These are phyloP conservation scores for Phytophthora tubulina DNA, from an alignment of 352 stramenopile species.

Conservation along the genomic window DNA sequence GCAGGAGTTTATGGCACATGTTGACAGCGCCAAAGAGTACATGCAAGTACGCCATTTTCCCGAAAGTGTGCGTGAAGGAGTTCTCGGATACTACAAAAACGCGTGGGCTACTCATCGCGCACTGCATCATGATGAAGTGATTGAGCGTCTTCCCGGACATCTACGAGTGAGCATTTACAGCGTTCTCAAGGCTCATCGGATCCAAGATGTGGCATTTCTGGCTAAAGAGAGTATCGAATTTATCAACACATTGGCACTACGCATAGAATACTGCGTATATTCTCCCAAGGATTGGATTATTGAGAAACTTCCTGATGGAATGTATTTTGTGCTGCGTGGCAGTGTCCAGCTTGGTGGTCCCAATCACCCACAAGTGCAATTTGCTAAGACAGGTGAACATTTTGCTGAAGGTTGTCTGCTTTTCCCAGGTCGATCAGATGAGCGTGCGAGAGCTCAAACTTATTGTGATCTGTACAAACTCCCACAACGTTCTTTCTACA, in stretches of 20 bases:
- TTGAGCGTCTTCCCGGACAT: slow-evolving; percentile 65
- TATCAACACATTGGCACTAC: slow-evolving; percentile 69
- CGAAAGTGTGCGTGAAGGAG: slow-evolving; percentile 61
- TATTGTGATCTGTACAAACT: slow-evolving; percentile 86
- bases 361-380: slow-evolving; percentile 38
- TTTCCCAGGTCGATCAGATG: slow-evolving; percentile 51
- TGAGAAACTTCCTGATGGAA: slow-evolving; percentile 66
- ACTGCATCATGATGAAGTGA: slow-evolving; percentile 54
- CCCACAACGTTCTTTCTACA: slow-evolving; percentile 58
- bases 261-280: slow-evolving; percentile 59
- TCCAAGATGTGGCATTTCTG: slow-evolving; percentile 69
- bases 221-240: slow-evolving; percentile 76
- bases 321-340: slow-evolving; percentile 74
- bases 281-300: slow-evolving; percentile 83
- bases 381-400: slow-evolving; percentile 59
- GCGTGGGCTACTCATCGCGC: slow-evolving; percentile 63
- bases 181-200: slow-evolving; percentile 65
- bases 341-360: slow-evolving; percentile 57
- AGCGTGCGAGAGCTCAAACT: slow-evolving; percentile 67
- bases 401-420: slow-evolving; percentile 68
- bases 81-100: slow-evolving; percentile 72
- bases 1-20: slow-evolving; percentile 73
- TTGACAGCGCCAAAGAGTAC: slow-evolving; percentile 80
- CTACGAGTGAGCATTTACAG: slow-evolving; percentile 65
- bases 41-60: slow-evolving; percentile 77